Conservation (phyloP, 805 yeast genomes). For the Suhomyces sp. region DNA sequence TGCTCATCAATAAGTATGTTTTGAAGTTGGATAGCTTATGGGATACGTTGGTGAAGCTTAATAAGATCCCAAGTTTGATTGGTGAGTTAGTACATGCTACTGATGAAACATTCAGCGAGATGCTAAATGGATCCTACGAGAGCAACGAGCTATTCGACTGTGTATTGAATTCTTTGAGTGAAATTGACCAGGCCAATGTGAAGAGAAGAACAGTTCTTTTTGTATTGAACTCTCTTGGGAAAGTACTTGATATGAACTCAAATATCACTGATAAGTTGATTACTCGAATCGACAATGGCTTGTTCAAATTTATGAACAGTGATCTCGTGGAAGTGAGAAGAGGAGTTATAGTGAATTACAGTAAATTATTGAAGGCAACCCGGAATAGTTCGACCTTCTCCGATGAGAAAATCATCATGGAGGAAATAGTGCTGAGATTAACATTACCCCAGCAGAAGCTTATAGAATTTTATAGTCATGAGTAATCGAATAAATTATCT, state of each 20-base stretch:
- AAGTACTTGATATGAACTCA: slow-evolving; percentile 20
- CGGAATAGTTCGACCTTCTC: slow-evolving; percentile 12
- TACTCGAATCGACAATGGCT: slow-evolving; percentile 24
- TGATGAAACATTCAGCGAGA: slow-evolving; percentile 30
- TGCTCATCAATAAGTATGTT: slow-evolving; percentile 25
- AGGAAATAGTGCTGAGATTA: slow-evolving; percentile 34
- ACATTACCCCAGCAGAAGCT: slow-evolving; percentile 44
- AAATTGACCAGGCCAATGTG: not conserved
- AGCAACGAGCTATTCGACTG: slow-evolving; percentile 17
- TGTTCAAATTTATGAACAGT: slow-evolving; percentile 26
- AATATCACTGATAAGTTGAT: slow-evolving; percentile 17
- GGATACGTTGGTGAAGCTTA: slow-evolving; percentile 20
- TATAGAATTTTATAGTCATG: slow-evolving; percentile 43
- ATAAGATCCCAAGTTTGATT: slow-evolving; percentile 8
- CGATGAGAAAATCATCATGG: slow-evolving; percentile 14
- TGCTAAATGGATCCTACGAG: slow-evolving; percentile 24
- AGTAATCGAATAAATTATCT: not conserved
- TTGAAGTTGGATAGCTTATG: slow-evolving; percentile 22
- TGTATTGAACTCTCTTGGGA: slow-evolving; percentile 23
- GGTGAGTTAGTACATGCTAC: slow-evolving; percentile 25
- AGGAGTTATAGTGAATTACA: slow-evolving; percentile 36
- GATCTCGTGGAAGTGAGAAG: slow-evolving; percentile 37
- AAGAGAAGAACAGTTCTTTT: slow-evolving; percentile 13
- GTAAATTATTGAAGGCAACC: slow-evolving; percentile 26
- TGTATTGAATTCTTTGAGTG: slow-evolving; percentile 14